Base-by-base conservation (phyloP, 805 yeast genomes). In the Suhomyces canberraensis region DNA sequence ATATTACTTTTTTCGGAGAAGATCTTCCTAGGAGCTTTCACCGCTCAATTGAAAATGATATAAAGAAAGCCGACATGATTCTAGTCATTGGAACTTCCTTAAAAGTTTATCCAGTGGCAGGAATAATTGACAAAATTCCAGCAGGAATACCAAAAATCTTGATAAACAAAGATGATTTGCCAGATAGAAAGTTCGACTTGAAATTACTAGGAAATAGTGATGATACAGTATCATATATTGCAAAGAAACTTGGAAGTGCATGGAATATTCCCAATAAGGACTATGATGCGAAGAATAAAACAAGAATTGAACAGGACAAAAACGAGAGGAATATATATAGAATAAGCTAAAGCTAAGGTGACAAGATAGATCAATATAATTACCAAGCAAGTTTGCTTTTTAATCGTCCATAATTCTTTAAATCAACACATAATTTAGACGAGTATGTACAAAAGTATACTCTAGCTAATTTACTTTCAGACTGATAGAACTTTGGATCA, bases 71-170 rank as follows among this genome's bases (percentile, higher is more conserved):
- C 13, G 96, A 89, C 54, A 81, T 91, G 49, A 60, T 88, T 31
- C 61, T 89, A 5, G 81, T 89, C 35, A 85, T 84, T 6, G 96
- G 96, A 3, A 89, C 96, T 0, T 81, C 95, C 2, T 66, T 89
- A 40, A 81, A 84, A 52, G 89, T 89, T 18, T 61, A 69, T 8
- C 74, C 74, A 3, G 73, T 69, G 25, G 69, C 70, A 1, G 61
- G 62, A 21, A 64, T 68, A 14, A 65, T 67, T 8, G 60, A 61
- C 17, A 50, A 47, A 27, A 47, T 69, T 3, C 65, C 69, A 0
- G 51, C 39, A 8, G 21, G 45, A 9, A 56, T 67, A 3, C 74
- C 73, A 1, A 67, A 65, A 36, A 46, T 69, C 4, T 42, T 69
- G 14, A 63, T 69, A 19, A 69, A 69, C 43, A 58, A 52, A 39